phyloP scores from a whole-genome alignment of 164 flowering plant species.

The Sextonia rubra region DNA sequence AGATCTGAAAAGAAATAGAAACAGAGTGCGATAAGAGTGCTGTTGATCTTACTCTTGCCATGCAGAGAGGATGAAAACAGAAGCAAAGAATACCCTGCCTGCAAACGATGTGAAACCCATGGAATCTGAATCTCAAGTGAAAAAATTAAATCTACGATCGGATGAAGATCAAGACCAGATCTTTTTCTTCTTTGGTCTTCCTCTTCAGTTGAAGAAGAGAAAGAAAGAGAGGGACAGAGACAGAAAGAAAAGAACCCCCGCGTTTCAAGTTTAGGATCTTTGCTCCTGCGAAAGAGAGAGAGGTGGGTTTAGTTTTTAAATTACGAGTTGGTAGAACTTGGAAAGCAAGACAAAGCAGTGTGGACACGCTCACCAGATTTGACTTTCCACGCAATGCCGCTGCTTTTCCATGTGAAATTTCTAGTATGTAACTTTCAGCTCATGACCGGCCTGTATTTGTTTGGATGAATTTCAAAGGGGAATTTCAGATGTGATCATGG shows the following conservation, averaged over 20 bases:
- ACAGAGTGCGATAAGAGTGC: not conserved
- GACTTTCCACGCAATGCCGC: too few species aligned
- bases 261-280: constrained; percentile 2
- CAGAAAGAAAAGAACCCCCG: not conserved
- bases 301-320: too few species aligned
- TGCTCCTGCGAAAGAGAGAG: not conserved
- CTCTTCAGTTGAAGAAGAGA: not conserved
- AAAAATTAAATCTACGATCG: not conserved
- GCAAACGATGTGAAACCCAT: constrained; percentile 43
- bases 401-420: too few species aligned
- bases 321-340: too few species aligned
- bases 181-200: not conserved
- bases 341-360: too few species aligned
- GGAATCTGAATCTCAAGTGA: not conserved
- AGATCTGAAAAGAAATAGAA: too few species aligned
- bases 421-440: too few species aligned
- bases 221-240: not conserved
- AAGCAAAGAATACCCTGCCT: constrained; percentile 44
- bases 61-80: constrained; percentile 44
- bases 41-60: constrained; percentile 46
- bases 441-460: too few species aligned
- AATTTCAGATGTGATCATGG: too few species aligned
- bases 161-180: not conserved
- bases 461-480: too few species aligned
- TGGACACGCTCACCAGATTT: too few species aligned